These are phyloP conservation scores for Fusarium abutilonis DNA, from an alignment of 2,329 filamentous ascomycete species.

Conservation along the genomic window DNA sequence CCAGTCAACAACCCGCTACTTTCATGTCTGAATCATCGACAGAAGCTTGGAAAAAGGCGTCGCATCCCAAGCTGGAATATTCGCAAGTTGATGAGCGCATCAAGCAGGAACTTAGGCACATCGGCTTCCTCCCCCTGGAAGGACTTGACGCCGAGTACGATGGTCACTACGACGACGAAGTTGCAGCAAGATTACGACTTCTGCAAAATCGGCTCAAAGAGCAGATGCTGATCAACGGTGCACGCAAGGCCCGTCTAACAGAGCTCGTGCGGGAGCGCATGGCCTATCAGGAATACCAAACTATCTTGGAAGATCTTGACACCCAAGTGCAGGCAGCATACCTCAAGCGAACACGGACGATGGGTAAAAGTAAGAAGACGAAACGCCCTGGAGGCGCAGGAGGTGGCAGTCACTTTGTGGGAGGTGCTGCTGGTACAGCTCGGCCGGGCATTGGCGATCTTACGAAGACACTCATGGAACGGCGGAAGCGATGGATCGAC, in stretches of 20 bases:
- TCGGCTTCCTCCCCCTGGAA: conserved; percentile 82
- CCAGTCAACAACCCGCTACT: conserved; percentile 72
- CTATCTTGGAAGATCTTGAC: conserved; percentile 96
- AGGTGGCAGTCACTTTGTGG: conserved; percentile 72
- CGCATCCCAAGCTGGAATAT: conserved; percentile 82
- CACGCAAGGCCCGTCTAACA: conserved; percentile 84
- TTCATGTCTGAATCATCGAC: conserved; percentile 80
- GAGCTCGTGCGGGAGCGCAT: conserved; percentile 92
- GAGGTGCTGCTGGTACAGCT: conserved; percentile 69
- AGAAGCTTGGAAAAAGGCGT: conserved; percentile 81
- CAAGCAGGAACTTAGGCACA: conserved; percentile 88
- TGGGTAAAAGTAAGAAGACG: conserved; percentile 93
- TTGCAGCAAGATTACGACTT: conserved; percentile 86
- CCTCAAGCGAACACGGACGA: conserved; percentile 91
- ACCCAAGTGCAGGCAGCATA: conserved; percentile 94
- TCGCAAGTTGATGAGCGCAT: conserved; percentile 88
- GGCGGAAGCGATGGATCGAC: conserved; percentile 87
- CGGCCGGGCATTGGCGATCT: conserved; percentile 89
- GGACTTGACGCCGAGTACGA: conserved; percentile 79
- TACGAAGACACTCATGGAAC: conserved; percentile 91
- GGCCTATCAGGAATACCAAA: conserved; percentile 96
- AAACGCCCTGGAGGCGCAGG: conserved; percentile 81
- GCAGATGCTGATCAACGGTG: conserved; percentile 87
- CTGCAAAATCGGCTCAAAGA: conserved; percentile 85
- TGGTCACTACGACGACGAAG: conserved; percentile 90